These are phyloP conservation scores for Gleditsia sinensis DNA, from an alignment of 306 rosid genomes.

Conservation along the genomic window DNA sequence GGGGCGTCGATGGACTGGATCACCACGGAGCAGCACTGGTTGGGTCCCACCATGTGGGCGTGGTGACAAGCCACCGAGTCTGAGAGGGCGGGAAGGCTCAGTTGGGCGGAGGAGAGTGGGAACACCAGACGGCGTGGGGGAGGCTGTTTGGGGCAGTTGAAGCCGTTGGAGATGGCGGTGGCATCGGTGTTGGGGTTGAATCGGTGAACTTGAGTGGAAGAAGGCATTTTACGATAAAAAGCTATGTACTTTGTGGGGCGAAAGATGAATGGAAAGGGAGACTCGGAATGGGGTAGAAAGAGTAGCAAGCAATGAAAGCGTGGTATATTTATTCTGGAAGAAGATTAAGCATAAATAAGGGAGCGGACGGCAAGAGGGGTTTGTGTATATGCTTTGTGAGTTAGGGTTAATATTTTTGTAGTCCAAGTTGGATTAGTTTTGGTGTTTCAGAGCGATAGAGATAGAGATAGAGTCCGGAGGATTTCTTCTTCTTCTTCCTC, in stretches of 20 bases:
- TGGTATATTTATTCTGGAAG: too few relatives aligned
- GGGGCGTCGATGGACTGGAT: conserved; percentile 51
- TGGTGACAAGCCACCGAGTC: conserved; percentile 33
- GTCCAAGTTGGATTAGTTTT: conserved; percentile 47
- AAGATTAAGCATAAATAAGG: conserved; percentile 17
- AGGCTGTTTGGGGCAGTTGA: conserved; percentile 41
- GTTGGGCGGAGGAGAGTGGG: conserved; percentile 4
- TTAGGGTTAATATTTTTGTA: conserved; percentile 39
- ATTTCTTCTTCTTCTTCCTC: neutral
- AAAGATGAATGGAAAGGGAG: neutral
- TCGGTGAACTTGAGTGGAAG: conserved; percentile 40
- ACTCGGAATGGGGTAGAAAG: neutral
- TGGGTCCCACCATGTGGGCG: conserved; percentile 39
- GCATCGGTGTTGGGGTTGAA: conserved; percentile 43
- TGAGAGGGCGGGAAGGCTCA: neutral
- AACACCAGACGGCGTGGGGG: neutral
- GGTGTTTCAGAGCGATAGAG: neutral
- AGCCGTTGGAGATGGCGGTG: conserved; percentile 33
- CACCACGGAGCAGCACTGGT: conserved; percentile 59
- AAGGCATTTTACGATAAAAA: conserved; percentile 34
- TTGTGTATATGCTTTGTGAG: neutral
- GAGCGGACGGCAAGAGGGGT: neutral
- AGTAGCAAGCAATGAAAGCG: too few relatives aligned
- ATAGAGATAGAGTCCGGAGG: neutral
- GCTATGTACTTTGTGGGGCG: neutral